Base-by-base conservation (phyloP, 768 basidiomycete genomes). In the Pleurotus djamor region DNA sequence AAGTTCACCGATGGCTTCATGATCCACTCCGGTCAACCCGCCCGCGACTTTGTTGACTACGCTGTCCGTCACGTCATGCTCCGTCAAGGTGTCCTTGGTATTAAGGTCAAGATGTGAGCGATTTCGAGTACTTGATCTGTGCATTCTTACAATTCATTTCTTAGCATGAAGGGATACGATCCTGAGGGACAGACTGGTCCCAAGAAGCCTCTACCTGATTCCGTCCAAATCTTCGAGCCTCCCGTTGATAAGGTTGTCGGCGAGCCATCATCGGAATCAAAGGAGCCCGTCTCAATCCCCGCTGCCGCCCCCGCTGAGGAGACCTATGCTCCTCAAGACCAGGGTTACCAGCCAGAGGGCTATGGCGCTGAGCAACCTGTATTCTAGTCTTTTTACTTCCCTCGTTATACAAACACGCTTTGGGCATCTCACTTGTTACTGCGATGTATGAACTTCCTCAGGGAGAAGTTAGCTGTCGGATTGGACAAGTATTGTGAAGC, bases 1-100 rank as follows among this genome's bases (percentile, higher is more conserved):
- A 99, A 99, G 79, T 98, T 99, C 82, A 98, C 96, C 72, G 97
- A 99, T 70, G 97, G 97, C 58, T 98, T 98, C 89, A 94, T 94
- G 92, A 92, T 94, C 70, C 92, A 94, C 83, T 97, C 96, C 63
- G 96, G 96, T 86, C 97, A 99, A 80, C 97, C 97, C 66, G 89
- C 88, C 51, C 82, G 88, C 57, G 97, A 99, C 74, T 99, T 96
- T 69, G 95, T 99, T 63, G 96, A 98, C 80, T 85, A 93, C 67
- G 97, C 97, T 61, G 96, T 98, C 68, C 87, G 97, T 66, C 97
- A 99, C 82, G 97, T 98, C 68, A 85, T 98, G 68, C 87, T 99
- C 65, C 90, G 92, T 68, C 97, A 99, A 75, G 97, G 97, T 87
- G 97, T 99, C 52, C 86, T 99, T 63, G 97, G 97, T 71, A 98